Base-by-base conservation (phyloP, 208 protist genomes). In the Trypanosoma cruzi region DNA sequence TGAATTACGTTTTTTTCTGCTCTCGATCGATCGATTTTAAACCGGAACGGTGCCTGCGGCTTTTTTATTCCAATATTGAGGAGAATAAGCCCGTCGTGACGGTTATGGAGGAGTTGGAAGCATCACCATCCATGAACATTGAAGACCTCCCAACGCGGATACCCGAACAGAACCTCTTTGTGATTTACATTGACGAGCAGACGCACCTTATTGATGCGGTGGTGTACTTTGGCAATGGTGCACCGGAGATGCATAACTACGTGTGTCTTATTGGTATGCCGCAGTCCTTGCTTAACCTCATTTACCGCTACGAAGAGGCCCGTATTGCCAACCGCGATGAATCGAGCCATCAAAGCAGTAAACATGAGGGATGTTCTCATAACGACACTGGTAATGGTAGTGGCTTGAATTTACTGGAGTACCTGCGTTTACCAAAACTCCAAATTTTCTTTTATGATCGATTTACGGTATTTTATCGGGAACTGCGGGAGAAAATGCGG, bases 201-300 rank as follows among this genome's bases (percentile, higher is more conserved):
- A 89, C 77, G 2, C 84, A 82, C 28, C 70, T 73, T 24, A 94
- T 97, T 59, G 88, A 96, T 67, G 81, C 74, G 34, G 64, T 95
- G 42, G 66, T 81, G n/a, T 97, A 93, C 73, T 82, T 96, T 68
- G 92, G 92, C 29, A 92, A 89, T 60, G 82, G 79, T 42, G 52
- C 69, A 5, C 85, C 89, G 18, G 82, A 93, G 32, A 71, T 90
- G 28, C 75, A 94, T 77, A 86, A 97, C 76, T 92, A 93, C 66
- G 70, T 73, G 56, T 73, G 81, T 22, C 65, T 97, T 18, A 77
- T 97, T 57, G 92, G 92, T 10, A 71, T 88, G 50, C 92, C 92
- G 7, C 84, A 97, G 80, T 88, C 86, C 10, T 57, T 96, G 28
- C 69, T 97, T 24, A 89, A 95, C 65, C 65, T 97, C 6, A 63